A percentile compares a stretch with the other conserved stretches of the same genome.
Evolutionary conservation across 2,329 filamentous ascomycete species (phyloP).

Genomic region (Aureobasidium sp.): DNA sequence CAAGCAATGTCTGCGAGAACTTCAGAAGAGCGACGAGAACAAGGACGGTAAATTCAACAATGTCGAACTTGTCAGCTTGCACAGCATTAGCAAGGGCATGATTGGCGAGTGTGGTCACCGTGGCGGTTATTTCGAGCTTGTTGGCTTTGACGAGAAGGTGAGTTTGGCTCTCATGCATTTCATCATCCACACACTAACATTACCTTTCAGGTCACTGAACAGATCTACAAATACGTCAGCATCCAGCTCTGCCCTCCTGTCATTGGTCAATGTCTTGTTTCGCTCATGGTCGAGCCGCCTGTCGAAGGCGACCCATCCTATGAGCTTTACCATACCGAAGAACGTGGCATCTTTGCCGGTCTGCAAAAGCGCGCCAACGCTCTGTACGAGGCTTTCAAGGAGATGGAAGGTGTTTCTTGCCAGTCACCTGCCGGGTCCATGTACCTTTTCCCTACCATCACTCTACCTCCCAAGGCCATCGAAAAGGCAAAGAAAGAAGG

Average conservation of each 20-base stretch:
- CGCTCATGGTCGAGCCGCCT: slow-evolving; percentile 97
- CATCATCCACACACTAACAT: slow-evolving; percentile 18
- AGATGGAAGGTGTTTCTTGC: slow-evolving; percentile 95
- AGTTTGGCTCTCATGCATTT: slow-evolving; percentile 2
- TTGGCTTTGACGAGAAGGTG: slow-evolving; percentile 63
- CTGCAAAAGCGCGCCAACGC: slow-evolving; percentile 74
- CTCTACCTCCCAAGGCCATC: slow-evolving; percentile 65
- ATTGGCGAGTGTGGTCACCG: slow-evolving; percentile 97
- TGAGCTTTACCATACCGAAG: slow-evolving; percentile 77
- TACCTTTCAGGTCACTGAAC: slow-evolving; percentile 63
- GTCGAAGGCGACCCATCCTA: slow-evolving; percentile 74
- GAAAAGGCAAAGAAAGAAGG: slow-evolving; percentile 67
- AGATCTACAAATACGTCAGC: slow-evolving; percentile 98
- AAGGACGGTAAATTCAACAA: slow-evolving; percentile 69
- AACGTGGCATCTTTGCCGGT: slow-evolving; percentile 71
- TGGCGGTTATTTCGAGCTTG: slow-evolving; percentile 94
- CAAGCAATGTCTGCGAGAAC: slow-evolving; percentile 75
- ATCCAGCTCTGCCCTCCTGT: slow-evolving; percentile 96
- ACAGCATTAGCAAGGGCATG: slow-evolving; percentile 97
- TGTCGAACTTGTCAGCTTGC: slow-evolving; percentile 83
- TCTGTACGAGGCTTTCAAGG: slow-evolving; percentile 79
- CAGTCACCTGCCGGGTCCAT: slow-evolving; percentile 87
- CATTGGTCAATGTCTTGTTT: slow-evolving; percentile 90
- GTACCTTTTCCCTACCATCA: slow-evolving; percentile 98
- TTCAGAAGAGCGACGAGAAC: slow-evolving; percentile 61